phyloP scores from a whole-genome alignment of 179 eudicot species.

The Camellia oleifera region DNA sequence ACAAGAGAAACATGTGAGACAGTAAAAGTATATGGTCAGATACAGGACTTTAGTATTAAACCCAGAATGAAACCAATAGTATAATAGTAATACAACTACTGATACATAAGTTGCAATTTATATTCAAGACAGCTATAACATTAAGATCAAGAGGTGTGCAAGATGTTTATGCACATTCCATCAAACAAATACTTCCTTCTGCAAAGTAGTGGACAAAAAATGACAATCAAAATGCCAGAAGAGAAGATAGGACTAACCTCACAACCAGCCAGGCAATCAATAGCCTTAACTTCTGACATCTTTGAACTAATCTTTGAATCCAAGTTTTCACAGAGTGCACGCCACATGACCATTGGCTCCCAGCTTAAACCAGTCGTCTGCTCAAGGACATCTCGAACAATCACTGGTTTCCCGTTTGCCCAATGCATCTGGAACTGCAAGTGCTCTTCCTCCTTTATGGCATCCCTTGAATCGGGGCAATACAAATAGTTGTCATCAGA shows the following conservation, averaged over 20 bases:
- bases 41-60: neutral
- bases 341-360: conserved; percentile 96
- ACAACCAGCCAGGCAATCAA: conserved; percentile 81
- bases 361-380: conserved; percentile 79
- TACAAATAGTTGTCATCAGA: conserved; percentile 46
- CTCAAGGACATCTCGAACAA: conserved; percentile 61
- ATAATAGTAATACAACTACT: neutral
- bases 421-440: conserved; percentile 57
- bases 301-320: conserved; percentile 44
- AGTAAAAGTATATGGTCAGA: neutral
- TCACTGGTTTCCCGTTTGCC: conserved; percentile 83
- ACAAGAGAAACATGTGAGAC: neutral
- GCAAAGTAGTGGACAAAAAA: neutral
- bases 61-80: neutral
- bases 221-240: conserved; percentile 3
- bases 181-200: neutral
- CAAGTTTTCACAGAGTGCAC: conserved; percentile 62
- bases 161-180: neutral
- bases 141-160: neutral
- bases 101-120: neutral
- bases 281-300: conserved; percentile 57
- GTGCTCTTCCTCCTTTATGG: conserved; percentile 31
- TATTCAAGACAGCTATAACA: neutral
- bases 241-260: conserved; percentile 48
- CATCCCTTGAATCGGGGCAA: conserved; percentile 43